Base-by-base conservation (phyloP, 495 filamentous ascomycete species). In the Penicillium bovifimosum region DNA sequence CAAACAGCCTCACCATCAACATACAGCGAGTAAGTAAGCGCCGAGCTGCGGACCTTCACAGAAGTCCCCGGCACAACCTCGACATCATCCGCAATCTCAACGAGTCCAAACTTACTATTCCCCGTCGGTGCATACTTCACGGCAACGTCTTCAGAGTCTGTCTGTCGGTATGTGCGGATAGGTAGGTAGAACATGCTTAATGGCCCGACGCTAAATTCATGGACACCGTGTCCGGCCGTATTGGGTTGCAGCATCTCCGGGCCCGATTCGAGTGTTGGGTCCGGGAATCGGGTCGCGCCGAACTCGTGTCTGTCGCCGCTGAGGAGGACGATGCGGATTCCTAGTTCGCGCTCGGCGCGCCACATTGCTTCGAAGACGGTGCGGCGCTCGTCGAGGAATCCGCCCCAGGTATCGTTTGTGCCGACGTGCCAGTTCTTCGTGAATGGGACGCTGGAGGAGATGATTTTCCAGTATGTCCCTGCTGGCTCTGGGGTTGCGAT, bases 221-320 rank as follows among this genome's bases (percentile, higher is more conserved):
- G 82, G 1, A 95, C 82, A 0, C 86, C 82, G 13, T 75, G 64
- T 50, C 70, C 65, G 1, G 64, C 55, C 7, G 66, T 68, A 42
- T 68, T 58, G 5, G 68, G 56, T 16, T 62, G 39, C 3, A 70
- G 53, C 6, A 58, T 58, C 0, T 61, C 53, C 0, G 58, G 40
- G 3, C 54, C 41, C 2, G 68, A 63, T 5, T 46, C n/a, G 6
- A 65, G 59, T 8, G 63, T 59, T 18, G 90, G 87, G 39, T 87
- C 87, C 5, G 87, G 87, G 70, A 96, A 95, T 5, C 83, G 82
- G 0, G 91, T 96, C 1, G 92, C 90, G 24, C 86, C 93, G 65
- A 97, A 97, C 66, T 98, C 93, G 63, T 98, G 93, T 5, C 93
- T 71, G 59, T 98, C 93, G 9, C 93, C 93, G 31, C 85, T 90